These are phyloP conservation scores for Kwoniella mangroviensis DNA, from an alignment of 768 basidiomycete species.

Conservation along the genomic window DNA sequence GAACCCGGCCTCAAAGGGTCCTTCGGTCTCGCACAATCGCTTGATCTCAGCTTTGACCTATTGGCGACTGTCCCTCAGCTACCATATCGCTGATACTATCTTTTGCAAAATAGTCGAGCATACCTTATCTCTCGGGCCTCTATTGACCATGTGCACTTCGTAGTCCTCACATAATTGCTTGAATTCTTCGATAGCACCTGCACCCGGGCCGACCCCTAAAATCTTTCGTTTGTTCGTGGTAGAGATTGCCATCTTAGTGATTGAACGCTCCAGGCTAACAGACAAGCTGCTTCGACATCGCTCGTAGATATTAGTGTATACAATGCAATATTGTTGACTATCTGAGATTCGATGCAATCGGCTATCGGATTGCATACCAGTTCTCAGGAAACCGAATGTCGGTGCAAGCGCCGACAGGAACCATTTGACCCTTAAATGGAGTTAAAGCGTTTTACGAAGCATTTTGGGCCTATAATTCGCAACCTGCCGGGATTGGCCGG, in stretches of 20 bases:
- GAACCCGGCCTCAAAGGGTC: constrained; percentile 34
- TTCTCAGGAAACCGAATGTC: neutral
- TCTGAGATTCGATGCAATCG: neutral
- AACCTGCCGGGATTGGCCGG: no score
- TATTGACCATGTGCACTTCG: constrained; percentile 36
- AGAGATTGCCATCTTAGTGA: neutral
- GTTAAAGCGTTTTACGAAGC: no score
- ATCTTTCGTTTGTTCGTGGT: constrained; percentile 16
- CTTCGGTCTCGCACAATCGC: constrained; percentile 21
- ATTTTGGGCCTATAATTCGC: no score
- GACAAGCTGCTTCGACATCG: neutral
- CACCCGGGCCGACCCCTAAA: constrained; percentile 27
- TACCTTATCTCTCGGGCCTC: constrained; percentile 27
- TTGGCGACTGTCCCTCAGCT: neutral
- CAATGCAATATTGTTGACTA: neutral
- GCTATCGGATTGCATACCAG: neutral
- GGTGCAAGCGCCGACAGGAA: neutral
- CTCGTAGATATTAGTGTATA: neutral
- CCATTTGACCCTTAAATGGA: neutral
- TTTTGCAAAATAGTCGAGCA: neutral
- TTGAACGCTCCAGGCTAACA: neutral
- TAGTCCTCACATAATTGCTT: constrained; percentile 26
- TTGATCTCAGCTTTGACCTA: constrained; percentile 29
- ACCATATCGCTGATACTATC: neutral
- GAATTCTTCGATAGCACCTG: constrained; percentile 32